Percentiles rank a stretch among this genome's conserved stretches.
phyloP scores from a whole-genome alignment of 2,329 filamentous ascomycete species.

The Fusarium secorum region DNA sequence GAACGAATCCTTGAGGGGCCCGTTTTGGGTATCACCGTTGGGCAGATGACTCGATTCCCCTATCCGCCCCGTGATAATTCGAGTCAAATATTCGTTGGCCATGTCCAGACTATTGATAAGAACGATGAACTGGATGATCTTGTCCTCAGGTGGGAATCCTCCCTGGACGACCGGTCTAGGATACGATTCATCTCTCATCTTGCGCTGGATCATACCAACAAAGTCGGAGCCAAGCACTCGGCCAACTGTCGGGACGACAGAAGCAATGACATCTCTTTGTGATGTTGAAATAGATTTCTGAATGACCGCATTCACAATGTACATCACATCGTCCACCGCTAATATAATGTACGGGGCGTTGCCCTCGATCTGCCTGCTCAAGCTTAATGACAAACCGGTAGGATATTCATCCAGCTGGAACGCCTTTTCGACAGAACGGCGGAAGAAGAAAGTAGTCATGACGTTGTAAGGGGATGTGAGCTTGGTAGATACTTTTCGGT shows the following conservation, averaged over 20 bases:
- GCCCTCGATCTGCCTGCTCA: conserved; percentile 73
- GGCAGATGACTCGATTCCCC: conserved; percentile 51
- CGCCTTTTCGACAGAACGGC: conserved; percentile 93
- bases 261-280: conserved; percentile 78
- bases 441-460: conserved; percentile 97
- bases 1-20: conserved; percentile 70
- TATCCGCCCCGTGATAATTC: conserved; percentile 79
- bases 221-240: conserved; percentile 89
- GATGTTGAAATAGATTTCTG: conserved; percentile 87
- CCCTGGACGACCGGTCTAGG: conserved; percentile 81
- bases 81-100: conserved; percentile 86
- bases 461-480: conserved; percentile 84
- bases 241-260: conserved; percentile 79
- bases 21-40: conserved; percentile 49
- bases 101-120: conserved; percentile 96
- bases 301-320: conserved; percentile 93
- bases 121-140: conserved; percentile 87
- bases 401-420: conserved; percentile 96
- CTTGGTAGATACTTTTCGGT: conserved; percentile 77
- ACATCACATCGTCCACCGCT: conserved; percentile 98
- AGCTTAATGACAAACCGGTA: conserved; percentile 77
- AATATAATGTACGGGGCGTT: conserved; percentile 92
- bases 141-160: conserved; percentile 84
- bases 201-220: conserved; percentile 94
- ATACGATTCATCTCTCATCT: conserved; percentile 96